Evolutionary conservation across 2,329 filamentous ascomycete genomes (phyloP), one percentile per base, ranked within the genome.

Genomic region (Sporothrix brunneoviolacea): DNA sequence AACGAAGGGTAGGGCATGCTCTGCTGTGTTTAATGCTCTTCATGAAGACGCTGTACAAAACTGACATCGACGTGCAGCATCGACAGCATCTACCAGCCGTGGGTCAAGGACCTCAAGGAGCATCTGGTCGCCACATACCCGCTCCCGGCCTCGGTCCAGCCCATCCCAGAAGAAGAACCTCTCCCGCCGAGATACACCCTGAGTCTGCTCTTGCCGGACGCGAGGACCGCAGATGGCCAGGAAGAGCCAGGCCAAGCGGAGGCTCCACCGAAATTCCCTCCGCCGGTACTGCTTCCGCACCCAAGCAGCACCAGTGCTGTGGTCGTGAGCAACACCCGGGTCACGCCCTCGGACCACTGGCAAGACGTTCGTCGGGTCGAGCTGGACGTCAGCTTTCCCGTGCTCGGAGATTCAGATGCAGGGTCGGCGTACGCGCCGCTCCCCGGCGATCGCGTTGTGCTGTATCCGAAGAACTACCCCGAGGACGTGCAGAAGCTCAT

Each of bases 341-440:
- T 95, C 6, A 98, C 93, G 0, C 83, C 91, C 0, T 43, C 65
- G 1, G 71, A 72, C 2, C 93, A 98, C 68, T 96, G 89, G 84
- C 93, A 98, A 70, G 93, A 98, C 69, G 91, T 97, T 39, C 86
- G 93, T 0, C 79, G 87, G 47, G 68, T 96, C n/a, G 76, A 73
- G 2, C 72, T 97, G 13, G 73, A 70, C 8, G 59, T 80, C 64
- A 10, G 28, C 4, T 67, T 41, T 32, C 44, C 54, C 53, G 50
- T 19, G 30, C 40, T 54, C 6, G 48, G 54, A 6, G n/a, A n/a
- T n/a, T n/a, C n/a, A n/a, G n/a, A n/a, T n/a, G n/a, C n/a, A n/a
- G 39, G 32, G 16, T 2, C 46, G 65, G 61, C 40, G 57, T 61
- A 51, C 15, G 32, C 33, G n/a, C 63, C 70, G 65, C 40, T 83